Conservation (phyloP, 257 asterid genomes). For the Solanum chilense region DNA sequence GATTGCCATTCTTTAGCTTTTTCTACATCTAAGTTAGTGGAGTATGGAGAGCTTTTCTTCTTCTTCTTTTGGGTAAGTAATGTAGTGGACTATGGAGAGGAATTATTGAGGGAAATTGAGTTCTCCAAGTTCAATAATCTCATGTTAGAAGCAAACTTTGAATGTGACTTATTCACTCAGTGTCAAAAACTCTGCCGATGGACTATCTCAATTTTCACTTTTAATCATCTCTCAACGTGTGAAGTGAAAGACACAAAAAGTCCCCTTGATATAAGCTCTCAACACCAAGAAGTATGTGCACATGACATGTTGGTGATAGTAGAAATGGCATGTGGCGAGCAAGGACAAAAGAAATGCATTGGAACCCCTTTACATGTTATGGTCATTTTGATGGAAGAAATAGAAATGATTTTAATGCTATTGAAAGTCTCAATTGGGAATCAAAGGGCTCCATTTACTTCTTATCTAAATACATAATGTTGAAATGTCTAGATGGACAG, state of each 20-base stretch:
- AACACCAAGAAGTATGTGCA: neutral
- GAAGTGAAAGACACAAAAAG: neutral
- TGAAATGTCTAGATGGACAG: neutral
- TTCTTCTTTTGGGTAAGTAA: neutral
- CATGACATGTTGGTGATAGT: neutral
- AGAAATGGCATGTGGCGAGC: neutral
- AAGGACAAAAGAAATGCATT: neutral
- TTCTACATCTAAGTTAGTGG: neutral
- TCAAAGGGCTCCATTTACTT: neutral
- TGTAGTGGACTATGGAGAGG: neutral
- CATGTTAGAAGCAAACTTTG: neutral
- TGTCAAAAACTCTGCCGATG: neutral
- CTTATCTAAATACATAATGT: neutral
- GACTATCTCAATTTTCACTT: neutral
- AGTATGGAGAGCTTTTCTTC: neutral
- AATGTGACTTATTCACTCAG: neutral
- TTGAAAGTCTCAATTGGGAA: neutral
- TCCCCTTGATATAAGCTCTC: neutral
- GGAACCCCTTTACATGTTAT: neutral
- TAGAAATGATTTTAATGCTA: neutral
- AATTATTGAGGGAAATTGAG: neutral
- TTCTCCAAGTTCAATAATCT: neutral
- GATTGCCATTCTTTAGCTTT: neutral
- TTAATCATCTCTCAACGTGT: neutral
- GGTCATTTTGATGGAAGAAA: neutral